These are phyloP conservation scores for Alisma plantagoaquatica DNA, from an alignment of 106 monocot genomes.

Conservation along the genomic window DNA sequence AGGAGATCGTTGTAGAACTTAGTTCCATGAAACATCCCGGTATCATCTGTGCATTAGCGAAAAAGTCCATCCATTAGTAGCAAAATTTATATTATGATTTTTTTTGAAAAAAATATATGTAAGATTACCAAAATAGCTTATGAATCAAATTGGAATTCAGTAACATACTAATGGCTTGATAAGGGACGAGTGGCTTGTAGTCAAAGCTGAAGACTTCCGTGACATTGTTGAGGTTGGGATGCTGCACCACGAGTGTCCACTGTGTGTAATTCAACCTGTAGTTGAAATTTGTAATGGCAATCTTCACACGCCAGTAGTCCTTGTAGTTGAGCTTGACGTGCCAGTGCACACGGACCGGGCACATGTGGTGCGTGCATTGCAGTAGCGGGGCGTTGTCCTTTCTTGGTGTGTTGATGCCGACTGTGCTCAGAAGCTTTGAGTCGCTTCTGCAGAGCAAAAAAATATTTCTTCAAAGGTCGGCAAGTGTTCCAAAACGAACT, in stretches of 20 bases:
- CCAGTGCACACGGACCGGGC: slow-evolving; percentile 76
- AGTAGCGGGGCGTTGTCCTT: slow-evolving; percentile 49
- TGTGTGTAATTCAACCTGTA: slow-evolving; percentile 58
- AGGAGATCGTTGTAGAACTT: slow-evolving; percentile 81
- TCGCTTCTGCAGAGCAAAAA: slow-evolving; percentile 3
- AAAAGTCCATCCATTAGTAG: neutral
- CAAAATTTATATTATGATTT: neutral
- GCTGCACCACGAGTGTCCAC: slow-evolving; percentile 75
- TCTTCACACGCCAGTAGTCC: slow-evolving; percentile 85
- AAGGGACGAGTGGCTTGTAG: slow-evolving; percentile 44
- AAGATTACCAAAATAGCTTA: neutral
- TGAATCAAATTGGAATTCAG: neutral
- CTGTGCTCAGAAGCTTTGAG: slow-evolving; percentile 18
- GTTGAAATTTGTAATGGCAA: slow-evolving; percentile 74
- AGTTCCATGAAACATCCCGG: slow-evolving; percentile 72
- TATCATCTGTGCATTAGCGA: slow-evolving; percentile 46
- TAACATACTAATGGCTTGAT: slow-evolving; percentile 67
- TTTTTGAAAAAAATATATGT: neutral
- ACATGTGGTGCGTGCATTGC: slow-evolving; percentile 72
- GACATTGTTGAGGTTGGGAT: slow-evolving; percentile 54
- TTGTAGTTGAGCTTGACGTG: slow-evolving; percentile 73
- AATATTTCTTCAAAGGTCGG: neutral
- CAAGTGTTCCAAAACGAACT: neutral
- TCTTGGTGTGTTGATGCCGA: slow-evolving; percentile 42
- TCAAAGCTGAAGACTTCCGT: slow-evolving; percentile 64